Percentiles rank a stretch among this genome's conserved stretches.
phyloP scores from a whole-genome alignment of 2,329 filamentous ascomycete species.

The Paradendryphiella salina region DNA sequence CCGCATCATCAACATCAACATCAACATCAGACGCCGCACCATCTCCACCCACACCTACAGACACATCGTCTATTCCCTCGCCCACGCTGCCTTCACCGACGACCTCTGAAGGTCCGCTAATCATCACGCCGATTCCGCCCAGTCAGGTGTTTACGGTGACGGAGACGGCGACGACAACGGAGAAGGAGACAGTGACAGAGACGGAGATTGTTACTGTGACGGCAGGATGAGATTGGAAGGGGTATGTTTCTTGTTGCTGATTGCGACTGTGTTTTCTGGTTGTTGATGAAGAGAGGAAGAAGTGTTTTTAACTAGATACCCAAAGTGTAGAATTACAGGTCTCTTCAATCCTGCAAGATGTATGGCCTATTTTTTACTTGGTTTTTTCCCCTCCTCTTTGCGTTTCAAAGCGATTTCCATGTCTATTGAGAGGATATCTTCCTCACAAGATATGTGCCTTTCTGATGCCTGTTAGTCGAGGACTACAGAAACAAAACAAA shows the following conservation, averaged over 20 bases:
- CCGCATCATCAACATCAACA: neutral
- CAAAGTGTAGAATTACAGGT: neutral
- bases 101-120: constrained; percentile 33
- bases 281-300: neutral
- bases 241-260: neutral
- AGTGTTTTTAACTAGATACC: constrained; percentile 3
- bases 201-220: constrained; percentile 33
- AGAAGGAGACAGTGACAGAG: constrained; percentile 37
- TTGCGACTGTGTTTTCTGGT: neutral
- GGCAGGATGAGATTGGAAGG: neutral
- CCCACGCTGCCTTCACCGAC: constrained; percentile 5
- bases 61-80: neutral
- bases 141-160: constrained; percentile 43
- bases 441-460: no score
- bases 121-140: constrained; percentile 40
- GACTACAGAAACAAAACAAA: no score
- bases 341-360: no score
- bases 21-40: neutral
- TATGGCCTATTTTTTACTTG: no score
- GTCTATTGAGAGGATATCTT: no score
- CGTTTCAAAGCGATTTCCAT: no score
- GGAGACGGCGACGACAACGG: constrained; percentile 36
- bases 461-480: no score
- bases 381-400: no score
- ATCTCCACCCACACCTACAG: constrained; percentile 2